Percentiles rank a stretch among this genome's conserved stretches.
Evolutionary conservation across 352 stramenopile genomes (phyloP).

Genomic region (Phytophthora boehmeriae): DNA sequence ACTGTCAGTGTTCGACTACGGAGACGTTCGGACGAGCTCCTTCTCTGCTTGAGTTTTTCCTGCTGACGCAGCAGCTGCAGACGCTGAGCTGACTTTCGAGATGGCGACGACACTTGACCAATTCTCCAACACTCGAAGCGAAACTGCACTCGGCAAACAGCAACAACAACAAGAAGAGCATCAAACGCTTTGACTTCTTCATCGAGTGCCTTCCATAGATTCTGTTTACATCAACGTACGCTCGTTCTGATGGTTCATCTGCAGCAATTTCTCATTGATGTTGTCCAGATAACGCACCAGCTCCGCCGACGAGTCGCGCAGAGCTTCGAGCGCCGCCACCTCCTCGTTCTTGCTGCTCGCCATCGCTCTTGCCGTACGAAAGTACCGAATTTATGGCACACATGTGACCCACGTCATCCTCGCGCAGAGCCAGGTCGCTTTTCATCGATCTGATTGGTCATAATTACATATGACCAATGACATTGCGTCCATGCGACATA

Average conservation of each 20-base stretch:
- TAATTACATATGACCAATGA: not conserved
- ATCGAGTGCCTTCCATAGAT: not conserved
- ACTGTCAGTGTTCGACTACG: conserved; percentile 17
- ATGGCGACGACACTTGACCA: conserved; percentile 83
- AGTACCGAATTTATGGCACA: conserved; percentile 4
- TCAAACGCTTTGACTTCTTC: conserved; percentile 1
- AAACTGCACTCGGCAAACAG: conserved; percentile 57
- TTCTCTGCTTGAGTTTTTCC: conserved; percentile 43
- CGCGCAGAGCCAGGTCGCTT: conserved; percentile 11
- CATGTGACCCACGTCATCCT: conserved; percentile 6
- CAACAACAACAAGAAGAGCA: not conserved
- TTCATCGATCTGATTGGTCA: not conserved
- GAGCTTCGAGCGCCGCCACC: conserved; percentile 76
- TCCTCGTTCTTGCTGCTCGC: conserved; percentile 70
- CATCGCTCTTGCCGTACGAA: conserved; percentile 23
- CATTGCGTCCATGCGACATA: not conserved
- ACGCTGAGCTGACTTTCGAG: conserved; percentile 51
- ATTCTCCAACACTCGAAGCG: conserved; percentile 80
- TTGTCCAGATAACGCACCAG: conserved; percentile 76
- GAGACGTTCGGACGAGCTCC: conserved; percentile 66
- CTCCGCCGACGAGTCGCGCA: conserved; percentile 77
- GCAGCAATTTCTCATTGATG: conserved; percentile 75
- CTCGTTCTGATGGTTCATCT: conserved; percentile 86
- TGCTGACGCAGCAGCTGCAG: conserved; percentile 21
- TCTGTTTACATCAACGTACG: conserved; percentile 36